Conservation (phyloP, 1,284 basidiomycete genomes). For the Golubevia pallescens region DNA sequence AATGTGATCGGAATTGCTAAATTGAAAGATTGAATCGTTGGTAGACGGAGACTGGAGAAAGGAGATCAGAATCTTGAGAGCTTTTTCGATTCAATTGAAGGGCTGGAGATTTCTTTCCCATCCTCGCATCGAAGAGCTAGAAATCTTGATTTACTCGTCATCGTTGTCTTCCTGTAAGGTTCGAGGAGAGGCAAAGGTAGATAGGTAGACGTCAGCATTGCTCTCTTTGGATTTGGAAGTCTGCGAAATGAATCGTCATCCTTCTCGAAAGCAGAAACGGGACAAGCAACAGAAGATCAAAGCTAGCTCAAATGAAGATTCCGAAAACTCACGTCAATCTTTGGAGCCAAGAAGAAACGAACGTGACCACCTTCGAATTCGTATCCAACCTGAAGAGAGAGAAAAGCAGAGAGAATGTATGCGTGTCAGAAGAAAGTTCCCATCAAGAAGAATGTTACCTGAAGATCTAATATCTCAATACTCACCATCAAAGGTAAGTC, state of each 20-base stretch:
- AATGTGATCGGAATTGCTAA: too few relatives aligned
- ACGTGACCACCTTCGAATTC: conserved; percentile 60
- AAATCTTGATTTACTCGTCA: too few relatives aligned
- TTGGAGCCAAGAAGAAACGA: conserved; percentile 61
- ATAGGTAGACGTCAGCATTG: too few relatives aligned
- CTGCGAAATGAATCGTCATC: neutral
- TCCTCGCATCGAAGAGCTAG: too few relatives aligned
- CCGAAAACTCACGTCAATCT: conserved; percentile 20
- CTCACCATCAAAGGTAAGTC: conserved; percentile 57
- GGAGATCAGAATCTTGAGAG: too few relatives aligned
- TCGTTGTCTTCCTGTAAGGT: too few relatives aligned
- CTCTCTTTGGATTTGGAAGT: too few relatives aligned
- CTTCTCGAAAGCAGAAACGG: neutral
- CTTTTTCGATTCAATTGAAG: too few relatives aligned
- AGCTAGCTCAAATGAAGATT: neutral
- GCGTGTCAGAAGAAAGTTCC: neutral
- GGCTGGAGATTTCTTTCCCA: too few relatives aligned
- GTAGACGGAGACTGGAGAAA: too few relatives aligned
- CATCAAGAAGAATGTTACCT: neutral
- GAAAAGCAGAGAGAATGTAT: neutral
- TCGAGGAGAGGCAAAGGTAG: too few relatives aligned
- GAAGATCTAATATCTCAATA: conserved; percentile 1
- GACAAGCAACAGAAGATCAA: neutral
- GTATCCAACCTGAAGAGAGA: conserved; percentile 35
- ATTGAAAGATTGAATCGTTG: too few relatives aligned